Base-by-base conservation (phyloP, 441 rosid species). In the Pelargonium fulgidum region DNA sequence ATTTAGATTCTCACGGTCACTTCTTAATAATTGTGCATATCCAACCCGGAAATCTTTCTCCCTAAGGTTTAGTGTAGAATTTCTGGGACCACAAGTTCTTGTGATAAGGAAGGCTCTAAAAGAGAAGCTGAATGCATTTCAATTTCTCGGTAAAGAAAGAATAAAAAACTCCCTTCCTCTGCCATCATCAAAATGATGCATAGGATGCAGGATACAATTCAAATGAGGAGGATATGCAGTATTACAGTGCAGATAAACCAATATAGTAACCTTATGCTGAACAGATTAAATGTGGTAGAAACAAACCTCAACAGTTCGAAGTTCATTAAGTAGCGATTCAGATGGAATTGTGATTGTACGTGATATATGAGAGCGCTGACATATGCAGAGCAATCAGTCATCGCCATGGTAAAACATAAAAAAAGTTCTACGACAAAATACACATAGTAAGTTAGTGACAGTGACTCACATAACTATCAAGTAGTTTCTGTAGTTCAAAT, bases 261-360 rank as follows among this genome's bases (percentile, higher is more conserved):
- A 36, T 36, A 62, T 11, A n/a, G 67, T 71, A 24, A 36, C 16
- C 63, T 64, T 22, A 61, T 24, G 65, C 36, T 6, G 17, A 48
- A 41, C 12, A 44, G 42, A 58, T 9, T 59, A 64, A 70, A 12
- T 68, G 36, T 26, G 63, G 69, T 47, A 42, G 70, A 72, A 77
- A 80, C 89, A 71, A 73, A 81, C 94, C 91, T 89, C 94, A 77
- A 89, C 91, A 7, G 82, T 85, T 77, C 78, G 85, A 77, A 89
- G 90, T 82, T 89, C 91, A 76, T 87, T 86, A 69, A 89, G 94
- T 81, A 89, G 94, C 52, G 94, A 89, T 73, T 89, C 88, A 5
- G 94, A 89, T 62, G 94, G 94, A 62, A 68, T 54, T 75, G 91
- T 84, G 77, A 89, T 89, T 6, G 94, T 89, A 79, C 82, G 81